Evolutionary conservation across 495 filamentous ascomycete species (phyloP), one percentile per base, ranked within the genome.

Genomic region (Neurospora africana): DNA sequence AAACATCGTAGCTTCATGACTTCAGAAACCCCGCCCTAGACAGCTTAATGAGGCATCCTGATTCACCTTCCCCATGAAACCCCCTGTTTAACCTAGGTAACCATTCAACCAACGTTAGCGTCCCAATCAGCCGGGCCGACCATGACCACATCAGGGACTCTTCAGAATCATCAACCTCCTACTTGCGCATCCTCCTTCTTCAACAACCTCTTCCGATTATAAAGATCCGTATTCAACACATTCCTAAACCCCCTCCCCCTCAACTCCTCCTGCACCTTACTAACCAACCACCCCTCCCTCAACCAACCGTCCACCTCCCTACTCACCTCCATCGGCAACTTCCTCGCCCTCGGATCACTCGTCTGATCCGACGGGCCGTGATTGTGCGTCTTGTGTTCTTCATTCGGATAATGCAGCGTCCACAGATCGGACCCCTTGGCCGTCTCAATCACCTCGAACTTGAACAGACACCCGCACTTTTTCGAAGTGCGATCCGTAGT

Each of bases 381-480:
- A 71, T 81, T 81, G 70, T 81, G 80, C 47, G 72, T 72, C 76
- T 79, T 80, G 74, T 81, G 79, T 72, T 80, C 79, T 70, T 76
- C 76, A 70, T 80, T 80, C 37, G 80, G 78, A 33, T 81, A 81
- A 69, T 81, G 80, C 41, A 81, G 74, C 68, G 77, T 72, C 78
- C 78, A 81, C 19, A 79, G 65, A 70, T 81, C 80, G 19, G 73
- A 74, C 27, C 78, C 80, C 53, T 73, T 73, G 33, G 74, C 70
- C 36, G 78, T 79, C 76, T 81, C 80, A 38, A 81, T 73, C 13
- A 78, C 76, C 76, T 81, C 80, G 36, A 81, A 81, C 74, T 77
- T 77, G 72, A 81, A 81, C 61, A 76, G 65, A 41, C 80, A 81
- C 53, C 79, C 80, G 75, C 80, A 81, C 69, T 81, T 81, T 71